These are phyloP conservation scores for Neurospora sp. DNA, from an alignment of 495 filamentous ascomycete species.

Conservation along the genomic window DNA sequence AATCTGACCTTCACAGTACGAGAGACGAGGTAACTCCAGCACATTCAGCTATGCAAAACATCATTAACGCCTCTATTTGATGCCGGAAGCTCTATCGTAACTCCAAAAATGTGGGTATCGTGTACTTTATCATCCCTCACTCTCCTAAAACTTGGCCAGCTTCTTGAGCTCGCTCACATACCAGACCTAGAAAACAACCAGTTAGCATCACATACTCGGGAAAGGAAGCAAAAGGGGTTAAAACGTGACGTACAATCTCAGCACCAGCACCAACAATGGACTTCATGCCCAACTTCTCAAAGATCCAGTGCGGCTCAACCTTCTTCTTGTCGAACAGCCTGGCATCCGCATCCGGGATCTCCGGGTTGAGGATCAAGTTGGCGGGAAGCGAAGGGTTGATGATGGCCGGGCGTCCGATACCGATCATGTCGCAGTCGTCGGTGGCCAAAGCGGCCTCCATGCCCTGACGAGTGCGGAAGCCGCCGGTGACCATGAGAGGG, in stretches of 20 bases:
- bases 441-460: slow-evolving; percentile 41
- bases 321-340: slow-evolving; percentile 29
- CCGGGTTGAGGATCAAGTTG: slow-evolving; percentile 41
- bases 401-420: slow-evolving; percentile 44
- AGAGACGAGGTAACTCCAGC: not conserved
- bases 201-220: not conserved
- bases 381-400: slow-evolving; percentile 39
- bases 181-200: not conserved
- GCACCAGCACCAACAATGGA: slow-evolving; percentile 14
- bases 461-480: slow-evolving; percentile 45
- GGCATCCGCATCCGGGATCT: slow-evolving; percentile 40
- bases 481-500: slow-evolving; percentile 36
- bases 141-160: not conserved
- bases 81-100: not conserved
- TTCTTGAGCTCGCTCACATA: not conserved
- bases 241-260: not conserved
- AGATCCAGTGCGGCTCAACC: slow-evolving; percentile 24
- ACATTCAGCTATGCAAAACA: not conserved
- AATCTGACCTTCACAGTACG: not conserved
- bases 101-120: not conserved
- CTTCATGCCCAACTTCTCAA: slow-evolving; percentile 26
- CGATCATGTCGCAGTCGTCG: slow-evolving; percentile 49
- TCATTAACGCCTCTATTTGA: not conserved
- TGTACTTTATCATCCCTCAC: not conserved
- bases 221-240: not conserved